Conservation (phyloP, 768 basidiomycete genomes). For the Lactarius hatsudake region DNA sequence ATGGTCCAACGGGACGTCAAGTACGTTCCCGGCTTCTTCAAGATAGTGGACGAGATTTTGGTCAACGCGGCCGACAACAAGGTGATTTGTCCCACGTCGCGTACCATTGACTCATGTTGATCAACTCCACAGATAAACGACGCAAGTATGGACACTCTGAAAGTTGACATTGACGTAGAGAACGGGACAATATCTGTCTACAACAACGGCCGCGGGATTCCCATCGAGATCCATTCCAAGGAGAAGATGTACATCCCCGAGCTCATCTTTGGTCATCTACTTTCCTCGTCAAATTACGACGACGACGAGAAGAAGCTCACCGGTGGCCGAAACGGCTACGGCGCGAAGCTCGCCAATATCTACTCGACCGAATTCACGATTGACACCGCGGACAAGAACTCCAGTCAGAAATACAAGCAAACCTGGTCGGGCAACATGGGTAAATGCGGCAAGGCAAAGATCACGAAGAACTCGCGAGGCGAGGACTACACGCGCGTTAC, state of each 20-base stretch:
- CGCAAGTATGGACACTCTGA: slow-evolving; percentile 84
- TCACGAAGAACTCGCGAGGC: slow-evolving; percentile 81
- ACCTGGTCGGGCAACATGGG: slow-evolving; percentile 94
- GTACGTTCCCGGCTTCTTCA: slow-evolving; percentile 97
- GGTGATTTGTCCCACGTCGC: slow-evolving; percentile 46
- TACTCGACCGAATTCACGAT: slow-evolving; percentile 96
- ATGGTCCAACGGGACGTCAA: slow-evolving; percentile 82
- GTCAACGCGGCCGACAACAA: slow-evolving; percentile 99
- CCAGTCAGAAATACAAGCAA: slow-evolving; percentile 89
- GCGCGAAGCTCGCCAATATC: slow-evolving; percentile 97
- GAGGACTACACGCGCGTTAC: slow-evolving; percentile 94
- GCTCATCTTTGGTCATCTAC: slow-evolving; percentile 92
- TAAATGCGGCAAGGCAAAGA: slow-evolving; percentile 83
- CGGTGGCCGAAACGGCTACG: slow-evolving; percentile 97
- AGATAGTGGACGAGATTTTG: slow-evolving; percentile 98
- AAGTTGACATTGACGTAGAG: slow-evolving; percentile 82
- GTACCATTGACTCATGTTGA: slow-evolving; percentile 1
- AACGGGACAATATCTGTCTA: slow-evolving; percentile 84
- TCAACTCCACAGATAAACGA: slow-evolving; percentile 77
- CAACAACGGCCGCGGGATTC: slow-evolving; percentile 96
- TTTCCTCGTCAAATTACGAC: slow-evolving; percentile 96
- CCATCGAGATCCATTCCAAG: slow-evolving; percentile 89
- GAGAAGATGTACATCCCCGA: slow-evolving; percentile 97
- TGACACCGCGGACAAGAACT: slow-evolving; percentile 90
- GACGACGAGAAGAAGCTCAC: slow-evolving; percentile 99